Conservation (phyloP, 1,139 yeast species). For the Casaregolazyma lundiana region DNA sequence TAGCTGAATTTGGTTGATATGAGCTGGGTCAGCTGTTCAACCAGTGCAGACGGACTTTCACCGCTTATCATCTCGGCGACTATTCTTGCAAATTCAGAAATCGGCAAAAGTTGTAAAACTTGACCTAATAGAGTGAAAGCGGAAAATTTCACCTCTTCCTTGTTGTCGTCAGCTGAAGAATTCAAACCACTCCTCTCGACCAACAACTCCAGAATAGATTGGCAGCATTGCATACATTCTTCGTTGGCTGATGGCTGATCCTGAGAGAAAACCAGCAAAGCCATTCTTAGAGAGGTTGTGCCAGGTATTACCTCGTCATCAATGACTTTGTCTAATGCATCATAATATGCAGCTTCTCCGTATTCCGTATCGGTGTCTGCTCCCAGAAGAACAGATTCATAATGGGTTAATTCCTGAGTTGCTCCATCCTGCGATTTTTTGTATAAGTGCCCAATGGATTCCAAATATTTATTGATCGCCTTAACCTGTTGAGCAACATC, state of each 20-base stretch:
- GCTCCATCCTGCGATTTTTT: not conserved
- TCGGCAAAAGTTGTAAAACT: constrained; percentile 67
- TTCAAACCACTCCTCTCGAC: constrained; percentile 1
- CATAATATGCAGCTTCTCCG: constrained; percentile 39
- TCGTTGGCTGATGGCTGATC: constrained; percentile 13
- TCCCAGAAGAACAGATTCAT: constrained; percentile 39
- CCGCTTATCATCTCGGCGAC: constrained; percentile 33
- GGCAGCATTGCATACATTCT: constrained; percentile 8
- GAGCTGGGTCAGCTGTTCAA: constrained; percentile 39
- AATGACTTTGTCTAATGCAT: constrained; percentile 34
- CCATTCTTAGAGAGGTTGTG: constrained; percentile 28
- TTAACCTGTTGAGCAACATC: constrained; percentile 61
- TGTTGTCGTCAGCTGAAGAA: constrained; percentile 3
- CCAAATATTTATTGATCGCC: constrained; percentile 53
- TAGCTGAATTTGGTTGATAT: constrained; percentile 64
- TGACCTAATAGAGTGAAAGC: constrained; percentile 51
- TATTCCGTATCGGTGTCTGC: constrained; percentile 1
- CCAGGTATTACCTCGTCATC: constrained; percentile 29
- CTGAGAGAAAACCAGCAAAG: constrained; percentile 19
- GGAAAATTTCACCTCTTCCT: constrained; percentile 12
- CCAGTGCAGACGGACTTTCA: constrained; percentile 34
- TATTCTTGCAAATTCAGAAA: constrained; percentile 64
- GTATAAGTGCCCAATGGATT: constrained; percentile 37
- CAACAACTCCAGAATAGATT: constrained; percentile 1
- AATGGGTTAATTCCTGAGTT: constrained; percentile 33